Evolutionary conservation across 2,329 filamentous ascomycete species (phyloP), one percentile per base, ranked within the genome.

Genomic region (Phaeosphaeriaceae sp.): DNA sequence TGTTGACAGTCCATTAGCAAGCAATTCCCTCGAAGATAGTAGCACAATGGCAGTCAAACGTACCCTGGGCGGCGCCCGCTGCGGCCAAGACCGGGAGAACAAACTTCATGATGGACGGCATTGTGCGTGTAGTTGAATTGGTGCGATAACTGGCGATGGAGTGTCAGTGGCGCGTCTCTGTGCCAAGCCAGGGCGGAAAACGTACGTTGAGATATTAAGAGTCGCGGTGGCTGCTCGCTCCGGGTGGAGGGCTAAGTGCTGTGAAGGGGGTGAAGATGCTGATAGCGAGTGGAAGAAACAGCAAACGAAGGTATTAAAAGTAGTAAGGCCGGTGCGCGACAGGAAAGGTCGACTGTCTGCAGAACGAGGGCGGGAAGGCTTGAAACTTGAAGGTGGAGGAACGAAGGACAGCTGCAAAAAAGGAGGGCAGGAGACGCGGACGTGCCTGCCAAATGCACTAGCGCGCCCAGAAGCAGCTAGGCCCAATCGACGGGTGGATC

Each of bases 71-170:
- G 54, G 80, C 69, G 74, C 83, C 79, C 68, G 81, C 81, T 56
- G 83, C 79, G 67, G 84, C 84, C 75, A 88, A 78, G 60, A 80
- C 83, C 60, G 86, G 84, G 62, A 88, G 76, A 66, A 85, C 77
- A 78, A 85, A 83, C 76, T 83, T 86, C 72, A 80, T 73, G 78
- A 85, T 77, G 63, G 80, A 80, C 82, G 87, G 86, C 76, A 76
- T 80, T 62, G 61, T 71, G 65, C 58, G 50, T 53, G 19, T 50
- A 56, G 33, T 57, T 61, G 51, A 58, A 67, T 21, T 24, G 27
- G 53, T 22, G 31, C 25, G 31, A 33, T 25, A 42, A 41, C 21
- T 41, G 57, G n/a, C 59, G 56, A 42, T 58, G 33, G 21, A 55
- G 42, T 50, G 64, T 75, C 61, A 75, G 71, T 56, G 54, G 56